Evolutionary conservation across 2,329 filamentous ascomycete species (phyloP).

Genomic region (Chlorencoelia australis): DNA sequence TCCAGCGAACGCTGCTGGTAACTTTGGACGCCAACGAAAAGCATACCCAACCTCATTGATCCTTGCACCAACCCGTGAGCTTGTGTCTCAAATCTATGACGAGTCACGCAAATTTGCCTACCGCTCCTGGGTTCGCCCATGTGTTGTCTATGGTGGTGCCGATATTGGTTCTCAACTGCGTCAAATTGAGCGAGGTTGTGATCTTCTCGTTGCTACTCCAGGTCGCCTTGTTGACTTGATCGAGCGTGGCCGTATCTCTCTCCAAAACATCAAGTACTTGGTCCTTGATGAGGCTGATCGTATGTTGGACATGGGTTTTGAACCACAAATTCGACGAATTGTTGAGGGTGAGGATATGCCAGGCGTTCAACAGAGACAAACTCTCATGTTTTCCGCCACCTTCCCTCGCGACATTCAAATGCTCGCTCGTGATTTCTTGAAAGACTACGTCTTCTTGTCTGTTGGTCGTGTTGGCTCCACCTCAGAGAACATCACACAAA

Average conservation of each 20-base stretch:
- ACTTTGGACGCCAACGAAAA: conserved; percentile 90
- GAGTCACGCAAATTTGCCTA: conserved; percentile 98
- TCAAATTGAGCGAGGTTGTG: conserved; percentile 94
- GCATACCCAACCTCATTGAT: conserved; percentile 95
- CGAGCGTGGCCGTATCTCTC: conserved; percentile 94
- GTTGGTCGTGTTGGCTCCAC: conserved; percentile 97
- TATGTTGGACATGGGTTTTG: conserved; percentile 99
- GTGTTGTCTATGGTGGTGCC: conserved; percentile 97
- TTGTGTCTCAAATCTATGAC: conserved; percentile 97
- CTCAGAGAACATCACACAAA: conserved; percentile 99
- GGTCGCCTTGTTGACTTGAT: conserved; percentile 97
- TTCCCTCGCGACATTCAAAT: conserved; percentile 99
- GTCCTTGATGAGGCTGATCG: conserved; percentile 98
- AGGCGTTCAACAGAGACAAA: conserved; percentile 70
- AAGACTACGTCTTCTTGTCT: conserved; percentile 98
- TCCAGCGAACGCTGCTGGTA: conserved; percentile 54
- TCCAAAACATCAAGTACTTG: conserved; percentile 98
- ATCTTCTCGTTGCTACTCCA: conserved; percentile 92
- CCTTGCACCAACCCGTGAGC: conserved; percentile 90
- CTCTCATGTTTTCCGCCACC: conserved; percentile 99
- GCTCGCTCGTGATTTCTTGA: conserved; percentile 96
- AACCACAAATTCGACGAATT: conserved; percentile 97
- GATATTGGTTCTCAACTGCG: conserved; percentile 97
- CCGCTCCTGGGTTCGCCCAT: conserved; percentile 96
- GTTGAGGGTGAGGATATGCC: conserved; percentile 99